Evolutionary conservation across 352 stramenopile species (phyloP), one percentile per base, ranked within the genome.

Genomic region (Phytophthora pluvialis): DNA sequence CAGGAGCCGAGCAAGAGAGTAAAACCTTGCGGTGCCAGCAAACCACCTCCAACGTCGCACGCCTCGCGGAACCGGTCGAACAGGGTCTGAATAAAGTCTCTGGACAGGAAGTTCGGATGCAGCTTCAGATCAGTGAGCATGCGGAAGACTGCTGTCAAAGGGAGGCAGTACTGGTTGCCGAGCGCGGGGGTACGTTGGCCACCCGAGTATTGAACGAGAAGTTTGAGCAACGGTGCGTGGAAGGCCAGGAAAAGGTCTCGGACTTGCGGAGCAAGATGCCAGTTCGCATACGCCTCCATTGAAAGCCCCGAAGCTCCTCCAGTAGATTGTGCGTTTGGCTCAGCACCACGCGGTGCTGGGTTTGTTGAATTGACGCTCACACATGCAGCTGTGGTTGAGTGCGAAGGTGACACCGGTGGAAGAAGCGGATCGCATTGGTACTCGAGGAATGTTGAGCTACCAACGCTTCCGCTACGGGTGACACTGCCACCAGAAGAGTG

Each of bases 61-160:
- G 68, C 21, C 12, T 78, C 76, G 25, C 51, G 68, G n/a, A 80
- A 78, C 10, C 69, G 52, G 7, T 70, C 61, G 61, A 89, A 90
- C n/a, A 85, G 21, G 5, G 70, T 38, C 21, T 78, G 71, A n/a
- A 93, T 61, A 5, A 78, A 42, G 16, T 88, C 75, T 47, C 59
- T 72, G 8, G 81, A 73, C n/a, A 90, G 50, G 56, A 88, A 88
- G 1, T 52, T 43, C 1, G 82, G 84, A 26, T 81, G 74, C 13
- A 93, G 64, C 38, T 80, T 88, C 51, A 93, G 64, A 64, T 93
- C 81, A 40, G 81, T 71, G 13, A 91, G 56, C 72, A 89, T 86
- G 8, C 68, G 72, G 10, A 78, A 56, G 25, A 89, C 57, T 26
- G 73, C 79, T 7, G 69, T 48, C 1, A 70, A 64, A 12, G 54